Base-by-base conservation (phyloP, 1,284 basidiomycete genomes). In the Phellinidium pouzarii region DNA sequence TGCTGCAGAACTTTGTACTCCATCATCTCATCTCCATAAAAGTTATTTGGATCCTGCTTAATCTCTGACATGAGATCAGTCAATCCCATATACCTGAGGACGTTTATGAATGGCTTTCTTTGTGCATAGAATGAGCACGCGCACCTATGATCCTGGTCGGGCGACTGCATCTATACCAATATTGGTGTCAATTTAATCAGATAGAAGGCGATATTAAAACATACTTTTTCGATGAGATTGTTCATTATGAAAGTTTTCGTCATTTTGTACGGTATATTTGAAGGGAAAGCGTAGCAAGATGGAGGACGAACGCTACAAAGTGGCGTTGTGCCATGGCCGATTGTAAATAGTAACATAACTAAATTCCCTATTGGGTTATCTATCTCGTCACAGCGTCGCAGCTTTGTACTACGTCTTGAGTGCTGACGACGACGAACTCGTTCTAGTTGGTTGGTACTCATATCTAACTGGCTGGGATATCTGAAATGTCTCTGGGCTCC, bases 51-150 rank as follows among this genome's bases (percentile, higher is more conserved):
- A 78, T 87, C 81, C 62, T 81, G 76, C 64, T 78, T 82, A 70
- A 94, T 84, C 71, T 95, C 93, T 46, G 82, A 80, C 76, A 90
- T 86, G 59, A 96, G 70, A 68, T 97, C 94, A 58, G 91, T 93
- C 58, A 97, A 74, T 40, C 92, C 92, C 93, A 96, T 96, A 67
- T 91, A 94, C 64, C 93, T 94, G 65, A 1, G 38, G 59, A 43
- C 40, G 52, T 61, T 43, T 57, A 47, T 55, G 34, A 26, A 12
- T 54, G 20, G 37, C 41, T 50, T 52, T 48, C 45, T 48, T 59
- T 53, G 36, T 59, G 53, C 27, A 48, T 45, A 48, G 11, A 43
- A 9, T 37, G 22, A 46, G 22, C 31, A 31, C 11, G 20, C 20
- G 42, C 31, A 85, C 86, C 87, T 75, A 66, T 88, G 87, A 69